These are phyloP conservation scores for Earliella scabrosa DNA, from an alignment of 1,284 basidiomycete species.

Conservation along the genomic window DNA sequence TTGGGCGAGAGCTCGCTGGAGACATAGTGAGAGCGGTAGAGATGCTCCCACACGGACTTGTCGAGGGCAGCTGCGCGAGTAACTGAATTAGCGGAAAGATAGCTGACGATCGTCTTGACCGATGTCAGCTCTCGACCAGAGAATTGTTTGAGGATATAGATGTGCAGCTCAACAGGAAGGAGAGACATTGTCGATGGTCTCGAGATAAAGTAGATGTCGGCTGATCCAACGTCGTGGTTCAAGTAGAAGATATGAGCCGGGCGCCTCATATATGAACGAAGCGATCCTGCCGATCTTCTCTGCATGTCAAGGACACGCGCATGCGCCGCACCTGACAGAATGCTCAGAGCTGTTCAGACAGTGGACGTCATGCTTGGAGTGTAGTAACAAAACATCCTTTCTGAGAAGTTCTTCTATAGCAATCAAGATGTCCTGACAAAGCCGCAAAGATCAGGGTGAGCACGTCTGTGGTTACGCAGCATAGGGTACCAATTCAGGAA, in stretches of 20 bases:
- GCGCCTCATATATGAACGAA: too few species aligned
- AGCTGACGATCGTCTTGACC: slow-evolving; percentile 33
- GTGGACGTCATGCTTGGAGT: too few species aligned
- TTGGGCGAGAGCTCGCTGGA: slow-evolving; percentile 38
- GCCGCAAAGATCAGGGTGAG: too few species aligned
- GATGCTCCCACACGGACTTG: slow-evolving; percentile 49
- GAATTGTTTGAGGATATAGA: slow-evolving; percentile 34
- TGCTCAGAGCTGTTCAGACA: too few species aligned
- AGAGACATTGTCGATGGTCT: neutral
- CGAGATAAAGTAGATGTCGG: neutral
- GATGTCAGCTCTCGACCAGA: slow-evolving; percentile 30
- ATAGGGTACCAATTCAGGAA: neutral
- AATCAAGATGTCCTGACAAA: too few species aligned
- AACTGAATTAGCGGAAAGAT: slow-evolving; percentile 30
- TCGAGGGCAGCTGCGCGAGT: slow-evolving; percentile 35
- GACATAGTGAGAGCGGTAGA: slow-evolving; percentile 52
- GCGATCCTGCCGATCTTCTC: too few species aligned
- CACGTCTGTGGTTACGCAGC: neutral
- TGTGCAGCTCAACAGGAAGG: slow-evolving; percentile 32
- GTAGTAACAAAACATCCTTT: too few species aligned
- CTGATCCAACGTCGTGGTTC: too few species aligned
- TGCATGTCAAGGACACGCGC: too few species aligned
- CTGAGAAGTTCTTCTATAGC: too few species aligned
- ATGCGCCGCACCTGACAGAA: too few species aligned
- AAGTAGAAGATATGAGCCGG: too few species aligned